phyloP scores from a whole-genome alignment of 768 basidiomycete genomes.

The Mycena crocata region DNA sequence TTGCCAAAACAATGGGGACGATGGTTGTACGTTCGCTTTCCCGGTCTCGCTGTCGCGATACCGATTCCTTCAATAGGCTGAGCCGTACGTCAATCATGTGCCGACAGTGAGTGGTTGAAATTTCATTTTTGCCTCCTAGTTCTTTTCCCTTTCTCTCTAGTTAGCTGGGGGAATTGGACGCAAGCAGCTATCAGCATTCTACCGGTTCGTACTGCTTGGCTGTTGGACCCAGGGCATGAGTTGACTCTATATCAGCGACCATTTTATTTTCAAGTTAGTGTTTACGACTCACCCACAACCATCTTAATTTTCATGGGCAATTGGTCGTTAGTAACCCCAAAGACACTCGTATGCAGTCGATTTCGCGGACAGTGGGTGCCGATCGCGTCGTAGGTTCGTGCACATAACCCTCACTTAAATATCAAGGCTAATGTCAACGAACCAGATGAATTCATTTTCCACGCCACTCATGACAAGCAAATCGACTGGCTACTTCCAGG shows the following conservation, averaged over 20 bases:
- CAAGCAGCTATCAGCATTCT: slow-evolving; percentile 61
- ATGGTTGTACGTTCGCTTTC: slow-evolving; percentile 56
- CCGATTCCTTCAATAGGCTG: slow-evolving; percentile 47
- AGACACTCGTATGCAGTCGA: slow-evolving; percentile 55
- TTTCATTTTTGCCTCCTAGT: background rate
- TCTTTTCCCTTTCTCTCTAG: slow-evolving; percentile 37
- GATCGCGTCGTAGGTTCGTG: slow-evolving; percentile 63
- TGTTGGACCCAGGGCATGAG: background rate
- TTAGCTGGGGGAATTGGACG: slow-evolving; percentile 69
- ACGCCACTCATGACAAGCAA: slow-evolving; percentile 55
- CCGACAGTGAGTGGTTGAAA: slow-evolving; percentile 56
- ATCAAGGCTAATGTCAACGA: background rate
- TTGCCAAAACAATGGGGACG: slow-evolving; percentile 66
- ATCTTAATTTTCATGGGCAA: background rate
- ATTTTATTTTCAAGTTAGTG: slow-evolving; percentile 64
- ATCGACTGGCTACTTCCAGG: slow-evolving; percentile 65
- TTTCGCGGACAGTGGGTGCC: slow-evolving; percentile 64
- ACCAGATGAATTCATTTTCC: slow-evolving; percentile 63
- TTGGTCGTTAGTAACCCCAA: slow-evolving; percentile 55
- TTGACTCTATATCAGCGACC: slow-evolving; percentile 44
- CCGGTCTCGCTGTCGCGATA: background rate
- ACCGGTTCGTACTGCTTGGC: slow-evolving; percentile 43
- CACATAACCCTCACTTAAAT: background rate
- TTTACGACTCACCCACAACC: no score
- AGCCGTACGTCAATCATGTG: slow-evolving; percentile 71